Evolutionary conservation across 2,329 filamentous ascomycete genomes (phyloP), one percentile per base, ranked within the genome.

Genomic region (Microdochium trichocladiopsis): DNA sequence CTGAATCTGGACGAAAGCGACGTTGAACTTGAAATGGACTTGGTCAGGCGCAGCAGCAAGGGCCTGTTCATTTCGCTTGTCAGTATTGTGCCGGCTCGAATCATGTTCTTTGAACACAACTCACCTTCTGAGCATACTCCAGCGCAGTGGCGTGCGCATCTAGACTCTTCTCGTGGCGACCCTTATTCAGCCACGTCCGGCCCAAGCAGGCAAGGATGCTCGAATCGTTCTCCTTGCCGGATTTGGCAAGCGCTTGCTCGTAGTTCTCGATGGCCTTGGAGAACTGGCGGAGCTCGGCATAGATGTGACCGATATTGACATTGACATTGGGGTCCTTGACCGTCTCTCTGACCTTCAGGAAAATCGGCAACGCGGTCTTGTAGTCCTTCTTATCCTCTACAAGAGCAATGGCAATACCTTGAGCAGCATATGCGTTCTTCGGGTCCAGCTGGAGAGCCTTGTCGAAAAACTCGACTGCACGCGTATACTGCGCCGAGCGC

Each of bases 391-490:
- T 94, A 67, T 97, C 93, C 67, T 99, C 94, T 1, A 94, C 86
- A 25, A 99, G 76, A 9, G 93, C 92, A 64, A 99, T 97, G 14
- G 90, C 94, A 58, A 99, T 84, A 55, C 95, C 94, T 66, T 99
- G 94, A 2, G 94, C 94, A 8, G 95, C 95, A 66, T 95, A 96
- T 0, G 94, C 93, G 60, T 97, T 99, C 72, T 87, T 91, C 0
- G 91, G 85, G 63, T 99, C 94, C n/a, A 99, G 75, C 57, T 95
- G 90, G 22, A 99, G 75, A 4, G 93, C 93, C 72, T 99, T 99
- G 67, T 97, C 94, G 61, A 96, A 99, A 71, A 99, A 99, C 66
- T 99, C 95, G 11, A 97, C 92, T 0, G 94, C 92, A 59, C 93
- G 91, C 65, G 86, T 84, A 66, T 97, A 99, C 56, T 84, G 87